Conservation (phyloP, 495 filamentous ascomycete species). For the Melanomma pulvis-pyrius region DNA sequence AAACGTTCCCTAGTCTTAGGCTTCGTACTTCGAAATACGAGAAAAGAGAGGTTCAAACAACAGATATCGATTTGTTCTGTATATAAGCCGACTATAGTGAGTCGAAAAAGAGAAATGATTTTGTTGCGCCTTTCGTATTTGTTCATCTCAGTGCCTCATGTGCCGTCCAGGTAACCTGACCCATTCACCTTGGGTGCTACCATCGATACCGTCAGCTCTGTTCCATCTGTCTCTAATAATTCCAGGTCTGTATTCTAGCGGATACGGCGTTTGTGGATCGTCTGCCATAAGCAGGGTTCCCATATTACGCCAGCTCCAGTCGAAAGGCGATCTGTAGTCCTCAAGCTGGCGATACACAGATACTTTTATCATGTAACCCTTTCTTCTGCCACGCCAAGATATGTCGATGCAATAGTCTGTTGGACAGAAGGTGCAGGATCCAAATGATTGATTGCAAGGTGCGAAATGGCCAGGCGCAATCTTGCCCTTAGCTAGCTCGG, state of each 20-base stretch:
- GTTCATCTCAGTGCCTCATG: no score
- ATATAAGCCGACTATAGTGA: no score
- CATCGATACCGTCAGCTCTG: conserved; percentile 21
- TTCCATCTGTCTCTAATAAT: conserved; percentile 25
- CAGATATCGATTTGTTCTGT: no score
- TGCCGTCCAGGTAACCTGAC: conserved; percentile 14
- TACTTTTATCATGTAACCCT: conserved; percentile 22
- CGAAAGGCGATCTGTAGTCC: conserved; percentile 29
- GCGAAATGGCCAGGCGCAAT: conserved; percentile 17
- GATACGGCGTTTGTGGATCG: conserved; percentile 19
- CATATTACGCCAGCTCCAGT: conserved; percentile 25
- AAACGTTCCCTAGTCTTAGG: no score
- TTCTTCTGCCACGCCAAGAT: conserved; percentile 21
- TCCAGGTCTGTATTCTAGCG: conserved; percentile 19
- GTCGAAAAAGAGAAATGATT: no score
- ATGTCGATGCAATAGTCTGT: conserved; percentile 31
- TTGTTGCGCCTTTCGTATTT: no score
- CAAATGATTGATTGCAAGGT: conserved; percentile 20
- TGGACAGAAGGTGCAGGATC: conserved; percentile 28
- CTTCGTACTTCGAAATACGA: no score
- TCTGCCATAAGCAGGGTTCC: background rate
- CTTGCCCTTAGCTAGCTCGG: conserved; percentile 21
- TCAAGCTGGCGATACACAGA: conserved; percentile 22
- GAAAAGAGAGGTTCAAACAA: no score
- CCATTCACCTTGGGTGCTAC: conserved; percentile 16